A percentile compares a stretch with the other conserved stretches of the same genome.
These are phyloP conservation scores for Pseudodiploospora longispora DNA, from an alignment of 2,329 filamentous ascomycete genomes.

Conservation along the genomic window DNA sequence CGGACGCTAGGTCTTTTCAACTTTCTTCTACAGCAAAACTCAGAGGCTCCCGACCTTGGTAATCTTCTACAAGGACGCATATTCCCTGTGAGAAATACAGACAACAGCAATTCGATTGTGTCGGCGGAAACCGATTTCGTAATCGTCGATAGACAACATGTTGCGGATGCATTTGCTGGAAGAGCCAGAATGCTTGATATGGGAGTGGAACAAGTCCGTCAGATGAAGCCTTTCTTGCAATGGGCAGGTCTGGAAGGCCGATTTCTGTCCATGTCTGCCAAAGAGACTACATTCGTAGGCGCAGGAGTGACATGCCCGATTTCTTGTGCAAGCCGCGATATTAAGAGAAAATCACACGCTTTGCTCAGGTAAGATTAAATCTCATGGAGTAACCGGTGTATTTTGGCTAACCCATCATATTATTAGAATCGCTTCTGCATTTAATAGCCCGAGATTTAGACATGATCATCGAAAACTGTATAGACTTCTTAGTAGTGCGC, in stretches of 20 bases:
- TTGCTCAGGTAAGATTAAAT: constrained; percentile 21
- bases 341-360: constrained; percentile 21
- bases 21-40: constrained; percentile 17
- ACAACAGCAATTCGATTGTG: constrained; percentile 9
- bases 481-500: constrained; percentile 6
- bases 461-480: constrained; percentile 8
- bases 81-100: constrained; percentile 17
- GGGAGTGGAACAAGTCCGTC: constrained; percentile 21
- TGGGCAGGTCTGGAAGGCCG: constrained; percentile 24
- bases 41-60: constrained; percentile 1
- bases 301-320: constrained; percentile 12
- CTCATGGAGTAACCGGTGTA: not conserved
- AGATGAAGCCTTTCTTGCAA: constrained; percentile 21
- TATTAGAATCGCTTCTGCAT: constrained; percentile 15
- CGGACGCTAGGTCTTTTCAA: constrained; percentile 24
- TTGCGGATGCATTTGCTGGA: constrained; percentile 18
- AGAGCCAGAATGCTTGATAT: constrained; percentile 28
- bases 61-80: constrained; percentile 9
- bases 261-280: constrained; percentile 24
- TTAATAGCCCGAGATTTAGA: constrained; percentile 12
- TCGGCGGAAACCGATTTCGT: constrained; percentile 19
- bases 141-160: constrained; percentile 24
- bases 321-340: constrained; percentile 14
- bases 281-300: constrained; percentile 23
- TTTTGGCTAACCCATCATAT: not conserved